Conservation (phyloP, 257 asterid genomes). For the Asclepias syriaca region DNA sequence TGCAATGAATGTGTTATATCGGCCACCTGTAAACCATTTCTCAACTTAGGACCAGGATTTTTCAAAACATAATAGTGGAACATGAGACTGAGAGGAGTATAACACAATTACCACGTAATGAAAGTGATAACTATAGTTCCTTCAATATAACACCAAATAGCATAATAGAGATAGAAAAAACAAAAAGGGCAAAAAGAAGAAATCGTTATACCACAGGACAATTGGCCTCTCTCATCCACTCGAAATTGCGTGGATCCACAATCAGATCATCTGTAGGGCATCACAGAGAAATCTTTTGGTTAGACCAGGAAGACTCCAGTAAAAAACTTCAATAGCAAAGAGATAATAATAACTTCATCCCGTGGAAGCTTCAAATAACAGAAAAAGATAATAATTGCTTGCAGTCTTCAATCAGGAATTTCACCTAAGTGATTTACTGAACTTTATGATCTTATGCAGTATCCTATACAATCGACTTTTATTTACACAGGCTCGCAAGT, state of each 20-base stretch:
- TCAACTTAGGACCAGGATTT: slow-evolving; percentile 12
- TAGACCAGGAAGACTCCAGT: not conserved
- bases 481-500: not conserved
- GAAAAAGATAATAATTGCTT: not conserved
- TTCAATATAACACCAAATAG: not conserved
- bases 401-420: not conserved
- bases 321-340: not conserved
- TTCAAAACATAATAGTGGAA: slow-evolving; percentile 11
- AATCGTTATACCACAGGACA: slow-evolving; percentile 74
- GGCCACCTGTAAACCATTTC: slow-evolving; percentile 56
- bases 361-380: not conserved
- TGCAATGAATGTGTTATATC: slow-evolving; percentile 95
- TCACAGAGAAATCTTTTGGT: not conserved
- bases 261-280: slow-evolving; percentile 78
- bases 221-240: slow-evolving; percentile 93
- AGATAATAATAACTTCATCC: not conserved
- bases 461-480: not conserved
- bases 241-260: slow-evolving; percentile 96
- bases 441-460: not conserved
- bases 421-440: not conserved
- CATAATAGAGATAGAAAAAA: not conserved
- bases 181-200: not conserved
- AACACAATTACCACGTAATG: not conserved
- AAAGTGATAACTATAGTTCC: slow-evolving; percentile 6
- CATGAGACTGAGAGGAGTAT: slow-evolving; percentile 8